Evolutionary conservation across 108 stramenopile genomes (phyloP), one percentile per base, ranked within the genome.

Genomic region (Mayamaea pseudoterrestris): DNA sequence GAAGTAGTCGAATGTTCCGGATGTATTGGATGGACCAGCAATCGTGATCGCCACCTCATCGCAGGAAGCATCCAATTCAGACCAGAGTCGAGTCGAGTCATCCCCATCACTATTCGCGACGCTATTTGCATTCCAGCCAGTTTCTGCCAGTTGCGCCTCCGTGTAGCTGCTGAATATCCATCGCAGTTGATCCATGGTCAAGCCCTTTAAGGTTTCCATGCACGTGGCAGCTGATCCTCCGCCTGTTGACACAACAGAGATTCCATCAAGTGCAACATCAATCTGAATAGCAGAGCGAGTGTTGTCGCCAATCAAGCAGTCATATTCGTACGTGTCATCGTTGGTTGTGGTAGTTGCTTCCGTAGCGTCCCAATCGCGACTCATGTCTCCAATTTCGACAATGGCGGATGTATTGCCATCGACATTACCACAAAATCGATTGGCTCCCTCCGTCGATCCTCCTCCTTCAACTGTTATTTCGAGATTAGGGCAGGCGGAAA

Each of bases 121-220:
- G n/a, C 27, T 45, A 3, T 16, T n/a, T 7, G 51, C 47, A 18
- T 56, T 55, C 61, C 61, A 63, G 5, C 61, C 61, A 34, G 47
- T 48, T 18, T 42, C 35, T 27, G 48, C 43, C 30, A 63, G 35
- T 17, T 63, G 28, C n/a, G 7, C 24, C 12, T 55, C 55, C 30
- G n/a, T 50, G 32, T 50, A 63, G 47, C 41, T 56, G 36, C 48
- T 50, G 28, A 46, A 63, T 1, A 63, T 57, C 61, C 61, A 63
- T 1, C 61, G 61, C 9, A 63, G 61, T 47, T 63, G 61, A 32
- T 63, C 61, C 25, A 42, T 48, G 23, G 55, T 63, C 13, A 63
- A 40, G 0, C 55, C 61, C 5, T 41, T 55, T 16, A 63, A 27
- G 29, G 44, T 29, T 13, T 47, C 20, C 18, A 63, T 47, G 37